Evolutionary conservation across 164 flowering plant genomes (phyloP).

Genomic region (Chimonanthus praecox): DNA sequence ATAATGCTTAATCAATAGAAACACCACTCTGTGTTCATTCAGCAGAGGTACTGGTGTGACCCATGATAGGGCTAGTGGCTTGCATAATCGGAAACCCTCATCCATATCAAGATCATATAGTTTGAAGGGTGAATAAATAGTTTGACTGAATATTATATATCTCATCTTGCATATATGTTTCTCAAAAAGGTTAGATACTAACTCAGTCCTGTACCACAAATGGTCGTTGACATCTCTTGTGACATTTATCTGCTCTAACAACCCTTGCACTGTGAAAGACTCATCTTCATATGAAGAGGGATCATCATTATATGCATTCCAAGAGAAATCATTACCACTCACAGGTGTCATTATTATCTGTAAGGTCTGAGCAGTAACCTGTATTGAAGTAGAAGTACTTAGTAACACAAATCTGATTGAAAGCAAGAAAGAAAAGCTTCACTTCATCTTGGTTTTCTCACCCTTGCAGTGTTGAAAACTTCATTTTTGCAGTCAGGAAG

Average conservation of each 20-base stretch:
- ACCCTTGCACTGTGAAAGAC: conserved; percentile 33
- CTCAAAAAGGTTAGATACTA: conserved; percentile 24
- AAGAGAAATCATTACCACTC: conserved; percentile 28
- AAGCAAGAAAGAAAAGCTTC: neutral
- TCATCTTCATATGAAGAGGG: conserved; percentile 40
- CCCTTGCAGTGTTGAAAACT: conserved; percentile 84
- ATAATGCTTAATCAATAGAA: neutral
- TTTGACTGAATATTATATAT: neutral
- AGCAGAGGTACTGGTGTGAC: too few relatives aligned
- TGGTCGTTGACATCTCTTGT: conserved; percentile 79
- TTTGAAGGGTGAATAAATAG: neutral
- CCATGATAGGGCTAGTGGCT: too few relatives aligned
- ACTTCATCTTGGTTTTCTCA: conserved; percentile 21
- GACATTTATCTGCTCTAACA: conserved; percentile 66
- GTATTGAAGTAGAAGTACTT: conserved; percentile 5
- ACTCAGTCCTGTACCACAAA: conserved; percentile 91
- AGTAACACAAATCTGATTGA: neutral
- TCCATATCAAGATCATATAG: neutral
- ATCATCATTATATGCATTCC: conserved; percentile 77
- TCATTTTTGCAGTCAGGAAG: conserved; percentile 85
- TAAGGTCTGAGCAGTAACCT: conserved; percentile 58
- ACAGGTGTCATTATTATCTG: conserved; percentile 40
- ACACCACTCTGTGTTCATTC: too few relatives aligned
- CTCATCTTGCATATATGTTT: neutral
- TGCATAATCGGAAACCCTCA: too few relatives aligned